Conservation (phyloP, 441 rosid species). For the Arabidopsis lyrata region DNA sequence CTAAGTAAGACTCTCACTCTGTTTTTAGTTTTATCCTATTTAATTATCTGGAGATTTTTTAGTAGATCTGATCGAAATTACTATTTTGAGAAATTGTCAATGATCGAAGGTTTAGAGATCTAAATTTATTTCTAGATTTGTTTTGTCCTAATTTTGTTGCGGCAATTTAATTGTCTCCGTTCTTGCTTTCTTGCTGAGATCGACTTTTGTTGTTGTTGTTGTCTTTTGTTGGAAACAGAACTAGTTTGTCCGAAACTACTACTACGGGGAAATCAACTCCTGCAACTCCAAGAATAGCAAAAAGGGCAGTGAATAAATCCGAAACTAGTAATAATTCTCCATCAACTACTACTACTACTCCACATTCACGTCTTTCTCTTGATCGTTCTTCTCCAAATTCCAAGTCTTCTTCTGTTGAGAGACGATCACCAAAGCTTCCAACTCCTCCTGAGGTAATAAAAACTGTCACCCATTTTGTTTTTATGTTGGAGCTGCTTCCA, state of each 20-base stretch:
- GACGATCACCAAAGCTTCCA: conserved; percentile 66
- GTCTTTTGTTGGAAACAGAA: conserved; percentile 53
- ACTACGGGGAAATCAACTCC: conserved; percentile 48
- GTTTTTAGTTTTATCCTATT: not conserved
- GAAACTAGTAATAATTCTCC: conserved; percentile 69
- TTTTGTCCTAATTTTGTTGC: not conserved
- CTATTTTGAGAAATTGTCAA: conserved; percentile 38
- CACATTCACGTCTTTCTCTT: conserved; percentile 64
- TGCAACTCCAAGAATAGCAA: conserved; percentile 70
- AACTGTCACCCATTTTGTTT: not conserved
- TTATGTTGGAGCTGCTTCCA: not conserved
- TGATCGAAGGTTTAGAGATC: conserved; percentile 27
- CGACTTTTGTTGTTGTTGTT: conserved; percentile 7
- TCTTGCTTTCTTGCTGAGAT: conserved; percentile 16
- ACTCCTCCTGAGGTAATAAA: conserved; percentile 69
- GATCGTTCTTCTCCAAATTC: conserved; percentile 63
- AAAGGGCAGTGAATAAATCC: conserved; percentile 55
- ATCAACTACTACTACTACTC: conserved; percentile 55
- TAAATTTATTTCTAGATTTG: not conserved
- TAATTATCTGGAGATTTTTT: not conserved
- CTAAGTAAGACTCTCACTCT: conserved; percentile 61
- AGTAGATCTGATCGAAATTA: conserved; percentile 48
- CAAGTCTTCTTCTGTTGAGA: conserved; percentile 61
- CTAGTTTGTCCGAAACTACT: conserved; percentile 61
- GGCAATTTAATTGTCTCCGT: not conserved